phyloP scores from a whole-genome alignment of 345 rosid species.

The Lagerstroemia speciosa region DNA sequence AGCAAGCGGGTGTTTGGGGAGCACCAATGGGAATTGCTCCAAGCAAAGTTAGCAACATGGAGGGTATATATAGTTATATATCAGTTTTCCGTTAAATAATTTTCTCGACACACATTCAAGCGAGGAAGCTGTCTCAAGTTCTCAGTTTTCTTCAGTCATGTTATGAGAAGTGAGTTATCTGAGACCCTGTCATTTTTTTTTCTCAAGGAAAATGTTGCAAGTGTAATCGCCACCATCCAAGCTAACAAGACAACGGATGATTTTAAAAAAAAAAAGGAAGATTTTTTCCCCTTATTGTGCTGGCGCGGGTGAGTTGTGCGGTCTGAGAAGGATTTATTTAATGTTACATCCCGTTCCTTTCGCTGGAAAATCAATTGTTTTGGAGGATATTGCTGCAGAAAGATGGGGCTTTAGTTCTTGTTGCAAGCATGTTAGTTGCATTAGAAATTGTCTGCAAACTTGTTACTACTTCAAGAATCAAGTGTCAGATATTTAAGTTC shows the following conservation, averaged over 20 bases:
- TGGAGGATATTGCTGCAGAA: not conserved
- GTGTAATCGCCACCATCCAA: constrained; percentile 68
- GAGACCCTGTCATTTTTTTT: not conserved
- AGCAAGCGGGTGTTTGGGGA: constrained; percentile 63
- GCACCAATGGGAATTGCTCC: constrained; percentile 60
- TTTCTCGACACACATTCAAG: not conserved
- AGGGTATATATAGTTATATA: constrained; percentile 54
- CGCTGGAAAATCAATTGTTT: not conserved
- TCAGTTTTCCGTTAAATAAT: not conserved
- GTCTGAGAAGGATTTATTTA: not conserved
- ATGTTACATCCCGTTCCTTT: not conserved
- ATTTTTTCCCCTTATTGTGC: constrained; percentile 1
- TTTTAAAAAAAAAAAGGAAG: constrained; percentile 21
- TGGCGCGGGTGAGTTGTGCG: not conserved
- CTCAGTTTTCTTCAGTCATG: no score
- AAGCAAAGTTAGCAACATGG: constrained; percentile 64
- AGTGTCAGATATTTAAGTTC: no score
- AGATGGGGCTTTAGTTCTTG: no score
- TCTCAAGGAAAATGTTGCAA: constrained; percentile 59
- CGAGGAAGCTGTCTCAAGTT: not conserved
- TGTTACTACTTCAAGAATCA: no score
- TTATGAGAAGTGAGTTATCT: not conserved
- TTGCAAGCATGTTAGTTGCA: no score
- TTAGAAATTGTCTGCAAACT: no score
- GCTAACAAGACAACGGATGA: constrained; percentile 82